Conservation (phyloP, 306 rosid genomes). For the Mimosa pudica region DNA sequence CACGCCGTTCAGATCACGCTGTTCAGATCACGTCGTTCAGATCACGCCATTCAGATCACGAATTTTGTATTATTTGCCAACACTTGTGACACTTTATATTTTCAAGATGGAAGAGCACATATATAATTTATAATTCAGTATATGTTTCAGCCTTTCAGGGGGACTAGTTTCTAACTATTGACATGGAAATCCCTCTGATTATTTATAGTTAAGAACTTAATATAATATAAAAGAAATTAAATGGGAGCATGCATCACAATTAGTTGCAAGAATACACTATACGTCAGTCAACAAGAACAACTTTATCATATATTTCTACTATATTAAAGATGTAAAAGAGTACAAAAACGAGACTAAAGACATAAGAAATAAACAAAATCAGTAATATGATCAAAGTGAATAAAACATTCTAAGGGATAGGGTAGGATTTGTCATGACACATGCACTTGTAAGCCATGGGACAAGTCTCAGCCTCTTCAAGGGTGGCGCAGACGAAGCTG, state of each 20-base stretch:
- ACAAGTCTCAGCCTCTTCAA: constrained; percentile 80
- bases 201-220: too few species aligned
- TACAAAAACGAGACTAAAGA: not conserved
- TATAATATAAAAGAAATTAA: not conserved
- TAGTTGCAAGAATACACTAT: not conserved
- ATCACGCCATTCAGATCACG: too few species aligned
- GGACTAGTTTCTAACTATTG: too few species aligned
- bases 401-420: constrained; percentile 56
- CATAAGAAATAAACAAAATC: not conserved
- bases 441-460: constrained; percentile 96
- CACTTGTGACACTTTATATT: too few species aligned
- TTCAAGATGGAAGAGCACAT: too few species aligned
- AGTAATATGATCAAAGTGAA: not conserved
- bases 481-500: constrained; percentile 71
- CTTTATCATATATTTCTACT: not conserved
- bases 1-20: too few species aligned
- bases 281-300: not conserved
- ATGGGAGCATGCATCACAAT: not conserved
- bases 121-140: too few species aligned
- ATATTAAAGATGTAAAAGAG: not conserved
- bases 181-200: not conserved
- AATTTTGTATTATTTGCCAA: too few species aligned
- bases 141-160: too few species aligned
- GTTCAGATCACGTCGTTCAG: too few species aligned
- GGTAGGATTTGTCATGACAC: constrained; percentile 80